Evolutionary conservation across 2,329 filamentous ascomycete species (phyloP).

Genomic region (Exserohilum turcica): DNA sequence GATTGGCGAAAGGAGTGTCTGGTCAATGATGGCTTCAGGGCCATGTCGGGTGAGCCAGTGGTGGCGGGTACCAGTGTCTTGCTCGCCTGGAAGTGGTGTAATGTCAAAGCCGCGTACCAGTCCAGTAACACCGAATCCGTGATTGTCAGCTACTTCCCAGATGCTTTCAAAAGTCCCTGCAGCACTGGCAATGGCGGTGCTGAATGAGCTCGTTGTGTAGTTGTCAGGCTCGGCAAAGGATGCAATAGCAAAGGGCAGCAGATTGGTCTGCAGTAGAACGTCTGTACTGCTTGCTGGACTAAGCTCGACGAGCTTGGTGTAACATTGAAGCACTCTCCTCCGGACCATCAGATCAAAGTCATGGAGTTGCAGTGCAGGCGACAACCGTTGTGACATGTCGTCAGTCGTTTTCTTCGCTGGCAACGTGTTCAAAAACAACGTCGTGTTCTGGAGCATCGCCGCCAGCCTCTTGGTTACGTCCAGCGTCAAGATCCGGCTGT

Average conservation of each 20-base stretch:
- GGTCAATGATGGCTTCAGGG: slow-evolving; percentile 68
- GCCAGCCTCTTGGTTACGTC: slow-evolving; percentile 94
- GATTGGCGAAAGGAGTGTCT: slow-evolving; percentile 64
- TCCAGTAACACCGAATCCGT: slow-evolving; percentile 89
- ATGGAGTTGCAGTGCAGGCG: slow-evolving; percentile 82
- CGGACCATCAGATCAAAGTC: slow-evolving; percentile 94
- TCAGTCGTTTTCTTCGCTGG: slow-evolving; percentile 84
- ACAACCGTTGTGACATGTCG: slow-evolving; percentile 81
- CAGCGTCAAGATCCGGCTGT: slow-evolving; percentile 85
- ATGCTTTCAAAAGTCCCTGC: slow-evolving; percentile 89
- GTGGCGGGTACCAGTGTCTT: slow-evolving; percentile 48
- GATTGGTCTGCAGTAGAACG: slow-evolving; percentile 84
- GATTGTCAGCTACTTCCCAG: slow-evolving; percentile 95
- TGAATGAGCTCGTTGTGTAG: slow-evolving; percentile 81
- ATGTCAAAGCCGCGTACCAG: slow-evolving; percentile 78
- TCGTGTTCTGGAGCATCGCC: slow-evolving; percentile 93
- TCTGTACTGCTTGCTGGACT: slow-evolving; percentile 86
- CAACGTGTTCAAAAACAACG: slow-evolving; percentile 82
- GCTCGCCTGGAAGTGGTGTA: slow-evolving; percentile 68
- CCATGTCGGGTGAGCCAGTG: slow-evolving; percentile 62
- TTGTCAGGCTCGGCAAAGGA: slow-evolving; percentile 93
- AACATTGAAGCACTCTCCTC: slow-evolving; percentile 90
- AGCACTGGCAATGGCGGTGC: slow-evolving; percentile 87
- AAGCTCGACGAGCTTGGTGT: slow-evolving; percentile 85
- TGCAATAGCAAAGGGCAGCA: slow-evolving; percentile 85